Conservation (phyloP, 441 rosid genomes). For the Eutrema salsugineum region DNA sequence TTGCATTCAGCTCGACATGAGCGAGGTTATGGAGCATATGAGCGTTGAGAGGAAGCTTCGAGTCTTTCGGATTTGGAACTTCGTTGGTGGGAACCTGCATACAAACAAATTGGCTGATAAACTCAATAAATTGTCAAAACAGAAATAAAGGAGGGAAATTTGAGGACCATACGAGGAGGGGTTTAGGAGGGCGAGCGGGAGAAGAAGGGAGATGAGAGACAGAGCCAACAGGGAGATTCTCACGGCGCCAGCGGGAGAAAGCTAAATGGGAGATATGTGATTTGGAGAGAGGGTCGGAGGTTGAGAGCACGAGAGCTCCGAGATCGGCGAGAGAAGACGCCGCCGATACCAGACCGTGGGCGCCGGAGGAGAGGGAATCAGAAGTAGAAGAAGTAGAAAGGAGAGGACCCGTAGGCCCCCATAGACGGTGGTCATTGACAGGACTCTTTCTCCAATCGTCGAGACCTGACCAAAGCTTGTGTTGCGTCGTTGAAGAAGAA, state of each 20-base stretch:
- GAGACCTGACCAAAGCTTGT: slow-evolving; percentile 72
- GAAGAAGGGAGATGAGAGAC: slow-evolving; percentile 43
- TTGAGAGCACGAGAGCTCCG: slow-evolving; percentile 75
- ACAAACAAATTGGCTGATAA: background rate
- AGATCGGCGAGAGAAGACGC: slow-evolving; percentile 81
- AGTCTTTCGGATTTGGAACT: slow-evolving; percentile 66
- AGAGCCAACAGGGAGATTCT: slow-evolving; percentile 58
- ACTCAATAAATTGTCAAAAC: background rate
- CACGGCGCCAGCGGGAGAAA: slow-evolving; percentile 62
- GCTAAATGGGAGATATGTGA: slow-evolving; percentile 73
- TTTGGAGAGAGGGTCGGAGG: slow-evolving; percentile 56
- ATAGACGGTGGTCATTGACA: slow-evolving; percentile 54
- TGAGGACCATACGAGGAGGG: slow-evolving; percentile 40
- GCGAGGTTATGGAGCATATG: slow-evolving; percentile 87
- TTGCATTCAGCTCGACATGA: slow-evolving; percentile 92
- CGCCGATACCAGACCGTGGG: background rate
- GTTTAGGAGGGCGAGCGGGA: slow-evolving; percentile 60
- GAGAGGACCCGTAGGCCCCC: slow-evolving; percentile 64
- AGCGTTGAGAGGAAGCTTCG: slow-evolving; percentile 82
- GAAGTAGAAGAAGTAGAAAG: slow-evolving; percentile 14
- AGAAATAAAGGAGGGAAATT: background rate
- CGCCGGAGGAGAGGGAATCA: background rate
- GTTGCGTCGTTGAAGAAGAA: slow-evolving; percentile 23
- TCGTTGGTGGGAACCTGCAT: slow-evolving; percentile 73
- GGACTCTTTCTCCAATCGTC: slow-evolving; percentile 60